phyloP scores from a whole-genome alignment of 2,329 filamentous ascomycete species.

The Incumbomyces lentus region DNA sequence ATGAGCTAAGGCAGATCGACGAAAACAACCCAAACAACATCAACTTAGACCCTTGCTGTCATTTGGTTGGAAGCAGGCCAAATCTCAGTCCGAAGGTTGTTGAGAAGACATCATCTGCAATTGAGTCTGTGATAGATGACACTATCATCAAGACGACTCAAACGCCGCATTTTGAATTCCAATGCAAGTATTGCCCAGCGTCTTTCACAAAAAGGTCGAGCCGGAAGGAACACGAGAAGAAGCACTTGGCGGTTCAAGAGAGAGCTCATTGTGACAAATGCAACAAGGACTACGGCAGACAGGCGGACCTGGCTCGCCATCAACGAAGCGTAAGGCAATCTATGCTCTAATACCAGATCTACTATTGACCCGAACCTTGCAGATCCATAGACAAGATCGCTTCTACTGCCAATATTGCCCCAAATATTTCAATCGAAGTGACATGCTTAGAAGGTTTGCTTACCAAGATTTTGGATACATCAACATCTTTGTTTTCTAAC shows the following conservation, averaged over 20 bases:
- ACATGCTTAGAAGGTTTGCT: neutral
- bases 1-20: too few relatives aligned
- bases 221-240: neutral
- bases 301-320: slow-evolving; percentile 4
- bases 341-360: too few relatives aligned
- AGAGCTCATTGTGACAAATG: slow-evolving; percentile 1
- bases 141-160: too few relatives aligned
- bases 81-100: too few relatives aligned
- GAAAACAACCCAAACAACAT: too few relatives aligned
- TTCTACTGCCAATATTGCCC: neutral
- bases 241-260: neutral
- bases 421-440: slow-evolving; percentile 2
- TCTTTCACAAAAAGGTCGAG: slow-evolving; percentile 2
- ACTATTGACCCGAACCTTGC: neutral
- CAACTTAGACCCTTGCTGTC: too few relatives aligned
- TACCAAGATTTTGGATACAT: too few relatives aligned
- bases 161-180: neutral
- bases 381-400: neutral
- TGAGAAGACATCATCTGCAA: too few relatives aligned
- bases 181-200: neutral
- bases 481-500: neutral
- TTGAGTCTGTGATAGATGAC: too few relatives aligned
- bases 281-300: slow-evolving; percentile 3
- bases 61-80: too few relatives aligned
- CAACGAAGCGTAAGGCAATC: neutral